Base-by-base conservation (phyloP, 495 filamentous ascomycete species). In the Sporormia fimetaria region DNA sequence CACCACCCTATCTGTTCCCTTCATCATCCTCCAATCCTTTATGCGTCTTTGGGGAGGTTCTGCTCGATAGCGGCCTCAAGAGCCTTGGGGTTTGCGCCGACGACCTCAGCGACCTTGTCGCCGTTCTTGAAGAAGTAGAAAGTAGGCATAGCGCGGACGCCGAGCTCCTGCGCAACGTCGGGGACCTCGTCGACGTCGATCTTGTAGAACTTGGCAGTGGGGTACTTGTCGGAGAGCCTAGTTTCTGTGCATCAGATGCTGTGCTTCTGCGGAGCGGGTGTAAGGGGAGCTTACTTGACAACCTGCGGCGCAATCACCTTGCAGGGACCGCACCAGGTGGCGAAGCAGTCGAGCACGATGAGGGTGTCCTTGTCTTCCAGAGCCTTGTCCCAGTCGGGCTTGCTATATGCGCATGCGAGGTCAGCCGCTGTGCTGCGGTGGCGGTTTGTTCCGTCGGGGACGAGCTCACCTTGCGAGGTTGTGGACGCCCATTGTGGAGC, bases 241-340 rank as follows among this genome's bases (percentile, higher is more conserved):
- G 23, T 25, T 16, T 41, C 34, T 10, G 12, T 25, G 16, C 10
- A 32, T 18, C 46, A 23, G 32, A 40, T 44, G 30, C 36, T 31
- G n/a, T 7, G 21, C 12, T 4, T n/a, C 45, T 45, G 9, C 48
- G 42, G 27, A 36, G 25, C 46, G 52, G 37, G 42, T 47, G 15
- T 30, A 28, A 21, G 30, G 20, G 24, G 21, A 16, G 29, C 72
- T 58, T 63, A 76, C 73, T 76, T 68, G 44, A 74, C 73, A 38
- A 94, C 58, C 18, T 69, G 54, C 25, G 88, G 88, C 14, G 86
- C 73, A 52, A 96, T 85, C 50, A 73, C 68, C 69, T 86, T 94
- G 79, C 88, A 96, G 40, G 88, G 88, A 26, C 86, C 87, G 70
- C 88, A 96, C 88, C 88, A 96, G 24, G 65, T 73, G 30, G 88